phyloP scores from a whole-genome alignment of 140 eudicot species.

The Cichorium intybus region DNA sequence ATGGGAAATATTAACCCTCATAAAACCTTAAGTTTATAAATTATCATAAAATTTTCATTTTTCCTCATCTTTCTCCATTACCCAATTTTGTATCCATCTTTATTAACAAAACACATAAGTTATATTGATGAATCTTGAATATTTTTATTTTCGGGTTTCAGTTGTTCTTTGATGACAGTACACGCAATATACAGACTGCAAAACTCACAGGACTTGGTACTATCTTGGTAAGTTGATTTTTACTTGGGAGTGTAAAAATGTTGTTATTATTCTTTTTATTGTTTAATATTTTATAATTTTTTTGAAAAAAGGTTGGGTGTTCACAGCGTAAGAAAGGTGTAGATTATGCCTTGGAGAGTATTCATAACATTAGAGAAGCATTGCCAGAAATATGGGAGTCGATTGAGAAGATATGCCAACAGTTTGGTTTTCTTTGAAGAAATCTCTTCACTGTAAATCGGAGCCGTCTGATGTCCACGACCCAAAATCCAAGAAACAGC shows the following conservation, averaged over 20 bases:
- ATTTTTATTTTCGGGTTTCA: slow-evolving; percentile 21
- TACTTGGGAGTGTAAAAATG: neutral
- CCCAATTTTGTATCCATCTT: too few species aligned
- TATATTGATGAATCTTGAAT: too few species aligned
- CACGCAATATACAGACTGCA: slow-evolving; percentile 69
- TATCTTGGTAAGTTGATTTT: slow-evolving; percentile 16
- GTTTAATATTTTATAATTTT: neutral
- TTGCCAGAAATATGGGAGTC: slow-evolving; percentile 81
- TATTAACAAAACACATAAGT: too few species aligned
- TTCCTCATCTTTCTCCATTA: too few species aligned
- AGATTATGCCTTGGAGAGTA: slow-evolving; percentile 82
- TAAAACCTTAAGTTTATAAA: slow-evolving; percentile 59
- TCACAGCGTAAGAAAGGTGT: slow-evolving; percentile 58
- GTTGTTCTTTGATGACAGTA: slow-evolving; percentile 88
- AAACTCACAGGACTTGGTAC: slow-evolving; percentile 58
- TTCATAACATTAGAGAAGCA: slow-evolving; percentile 81
- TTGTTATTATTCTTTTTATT: neutral
- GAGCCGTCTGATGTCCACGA: slow-evolving; percentile 83
- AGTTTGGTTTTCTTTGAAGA: slow-evolving; percentile 94
- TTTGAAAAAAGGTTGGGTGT: slow-evolving; percentile 59
- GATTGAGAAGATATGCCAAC: slow-evolving; percentile 50
- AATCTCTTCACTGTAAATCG: slow-evolving; percentile 83
- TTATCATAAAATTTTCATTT: too few species aligned
- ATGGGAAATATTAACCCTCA: slow-evolving; percentile 62
- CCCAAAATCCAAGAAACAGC: slow-evolving; percentile 66